These are phyloP conservation scores for Fusarium acutatum DNA, from an alignment of 2,329 filamentous ascomycete species.

Conservation along the genomic window DNA sequence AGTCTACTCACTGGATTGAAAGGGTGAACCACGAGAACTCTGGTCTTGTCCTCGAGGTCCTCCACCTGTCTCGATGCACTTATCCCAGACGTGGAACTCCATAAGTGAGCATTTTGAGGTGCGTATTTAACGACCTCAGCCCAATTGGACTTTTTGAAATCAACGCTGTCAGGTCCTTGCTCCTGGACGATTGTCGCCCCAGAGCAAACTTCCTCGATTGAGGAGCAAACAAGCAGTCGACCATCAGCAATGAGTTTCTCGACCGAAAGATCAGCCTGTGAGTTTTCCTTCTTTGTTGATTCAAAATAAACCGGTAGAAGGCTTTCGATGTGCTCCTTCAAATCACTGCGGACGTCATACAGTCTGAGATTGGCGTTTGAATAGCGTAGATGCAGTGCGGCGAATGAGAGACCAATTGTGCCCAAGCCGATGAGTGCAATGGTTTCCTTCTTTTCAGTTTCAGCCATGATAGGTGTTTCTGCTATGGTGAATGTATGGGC, in stretches of 20 bases:
- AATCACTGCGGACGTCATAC: constrained; percentile 23
- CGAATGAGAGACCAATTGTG: constrained; percentile 29
- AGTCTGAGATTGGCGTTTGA: constrained; percentile 14
- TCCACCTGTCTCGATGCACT: constrained; percentile 22
- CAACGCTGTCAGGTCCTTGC: constrained; percentile 29
- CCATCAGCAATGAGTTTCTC: background rate
- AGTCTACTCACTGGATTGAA: constrained; percentile 17
- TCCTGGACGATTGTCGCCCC: constrained; percentile 24
- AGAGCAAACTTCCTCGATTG: constrained; percentile 17
- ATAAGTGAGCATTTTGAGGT: background rate
- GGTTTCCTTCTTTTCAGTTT: background rate
- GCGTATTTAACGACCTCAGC: background rate
- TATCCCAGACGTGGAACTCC: constrained; percentile 33
- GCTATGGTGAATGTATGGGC: background rate
- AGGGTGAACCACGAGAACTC: constrained; percentile 28
- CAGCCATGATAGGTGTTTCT: too few relatives aligned
- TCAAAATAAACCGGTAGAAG: constrained; percentile 18
- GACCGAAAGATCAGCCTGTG: fast-evolving
- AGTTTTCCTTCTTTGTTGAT: background rate
- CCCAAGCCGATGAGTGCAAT: constrained; percentile 25
- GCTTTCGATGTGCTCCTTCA: constrained; percentile 20
- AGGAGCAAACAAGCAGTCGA: constrained; percentile 11
- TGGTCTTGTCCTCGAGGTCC: constrained; percentile 11
- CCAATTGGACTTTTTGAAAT: constrained; percentile 33
- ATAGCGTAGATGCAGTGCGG: constrained; percentile 23